Conservation (phyloP, 2,329 filamentous ascomycete species). For the Orbilia javanica region DNA sequence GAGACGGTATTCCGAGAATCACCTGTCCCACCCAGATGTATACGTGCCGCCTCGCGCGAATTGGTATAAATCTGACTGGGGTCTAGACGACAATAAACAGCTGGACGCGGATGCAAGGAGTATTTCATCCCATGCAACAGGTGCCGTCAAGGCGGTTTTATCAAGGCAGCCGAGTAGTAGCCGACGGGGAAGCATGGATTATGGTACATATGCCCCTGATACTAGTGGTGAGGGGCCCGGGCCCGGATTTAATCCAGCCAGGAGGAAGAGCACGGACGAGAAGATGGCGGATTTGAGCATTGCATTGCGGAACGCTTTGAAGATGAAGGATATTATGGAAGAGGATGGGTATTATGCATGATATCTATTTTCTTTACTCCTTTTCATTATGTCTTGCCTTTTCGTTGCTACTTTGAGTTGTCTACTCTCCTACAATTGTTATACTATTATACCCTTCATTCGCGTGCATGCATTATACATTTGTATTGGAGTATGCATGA, state of each 20-base stretch:
- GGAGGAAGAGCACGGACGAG: slow-evolving; percentile 24
- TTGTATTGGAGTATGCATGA: background rate
- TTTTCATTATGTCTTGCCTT: background rate
- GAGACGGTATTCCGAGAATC: slow-evolving; percentile 31
- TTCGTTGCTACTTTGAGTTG: background rate
- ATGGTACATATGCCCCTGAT: slow-evolving; percentile 3
- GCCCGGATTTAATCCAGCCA: background rate
- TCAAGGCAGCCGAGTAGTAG: slow-evolving; percentile 23
- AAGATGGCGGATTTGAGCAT: slow-evolving; percentile 45
- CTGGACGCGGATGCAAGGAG: slow-evolving; percentile 29
- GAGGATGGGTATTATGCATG: slow-evolving; percentile 38
- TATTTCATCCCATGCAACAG: slow-evolving; percentile 28
- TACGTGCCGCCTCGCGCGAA: slow-evolving; percentile 43
- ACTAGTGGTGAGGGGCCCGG: background rate
- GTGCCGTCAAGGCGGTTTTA: slow-evolving; percentile 32
- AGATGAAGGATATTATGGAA: slow-evolving; percentile 53
- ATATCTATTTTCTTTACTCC: background rate
- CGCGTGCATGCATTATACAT: slow-evolving; percentile 15
- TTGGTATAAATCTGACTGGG: slow-evolving; percentile 50
- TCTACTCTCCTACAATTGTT: background rate
- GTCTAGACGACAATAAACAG: slow-evolving; percentile 19
- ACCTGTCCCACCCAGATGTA: slow-evolving; percentile 43
- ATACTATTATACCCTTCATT: background rate
- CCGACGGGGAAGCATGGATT: slow-evolving; percentile 37
- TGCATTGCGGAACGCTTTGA: slow-evolving; percentile 44